These are phyloP conservation scores for Papilionanthe hybrid DNA, from an alignment of 116 monocot species.

Conservation along the genomic window DNA sequence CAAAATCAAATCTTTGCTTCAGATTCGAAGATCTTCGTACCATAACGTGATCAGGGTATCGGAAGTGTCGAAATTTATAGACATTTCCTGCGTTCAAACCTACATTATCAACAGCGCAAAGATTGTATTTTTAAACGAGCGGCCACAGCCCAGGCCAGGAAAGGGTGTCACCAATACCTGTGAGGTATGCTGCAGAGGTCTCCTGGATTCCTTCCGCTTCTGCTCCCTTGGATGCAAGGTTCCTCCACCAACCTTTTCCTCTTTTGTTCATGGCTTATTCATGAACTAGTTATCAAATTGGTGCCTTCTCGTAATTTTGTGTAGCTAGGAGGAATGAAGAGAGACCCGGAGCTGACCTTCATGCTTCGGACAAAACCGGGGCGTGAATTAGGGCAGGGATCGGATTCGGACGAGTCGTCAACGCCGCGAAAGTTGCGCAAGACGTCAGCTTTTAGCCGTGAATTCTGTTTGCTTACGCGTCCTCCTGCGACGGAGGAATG, in stretches of 20 bases:
- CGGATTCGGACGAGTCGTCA: constrained; percentile 68
- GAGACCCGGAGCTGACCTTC: constrained; percentile 61
- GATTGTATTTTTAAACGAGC: constrained; percentile 48
- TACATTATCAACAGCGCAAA: constrained; percentile 59
- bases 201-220: constrained; percentile 45
- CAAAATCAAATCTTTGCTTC: constrained; percentile 1
- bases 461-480: background rate
- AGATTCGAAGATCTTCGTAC: constrained; percentile 57
- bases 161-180: constrained; percentile 53
- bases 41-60: constrained; percentile 55
- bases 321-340: constrained; percentile 74
- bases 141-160: constrained; percentile 48
- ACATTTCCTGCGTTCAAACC: constrained; percentile 44
- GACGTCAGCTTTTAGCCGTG: constrained; percentile 27
- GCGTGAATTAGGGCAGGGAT: constrained; percentile 27
- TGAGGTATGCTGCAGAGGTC: constrained; percentile 40
- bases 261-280: background rate
- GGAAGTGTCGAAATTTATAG: constrained; percentile 47
- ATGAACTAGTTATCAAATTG: background rate
- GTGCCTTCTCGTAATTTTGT: background rate
- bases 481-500: background rate
- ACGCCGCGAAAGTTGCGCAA: constrained; percentile 52
- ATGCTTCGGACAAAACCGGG: constrained; percentile 39
- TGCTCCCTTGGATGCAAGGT: constrained; percentile 64
- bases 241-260: background rate